Conservation (phyloP, 768 basidiomycete species). For the Phanerodontia chrysosporium region DNA sequence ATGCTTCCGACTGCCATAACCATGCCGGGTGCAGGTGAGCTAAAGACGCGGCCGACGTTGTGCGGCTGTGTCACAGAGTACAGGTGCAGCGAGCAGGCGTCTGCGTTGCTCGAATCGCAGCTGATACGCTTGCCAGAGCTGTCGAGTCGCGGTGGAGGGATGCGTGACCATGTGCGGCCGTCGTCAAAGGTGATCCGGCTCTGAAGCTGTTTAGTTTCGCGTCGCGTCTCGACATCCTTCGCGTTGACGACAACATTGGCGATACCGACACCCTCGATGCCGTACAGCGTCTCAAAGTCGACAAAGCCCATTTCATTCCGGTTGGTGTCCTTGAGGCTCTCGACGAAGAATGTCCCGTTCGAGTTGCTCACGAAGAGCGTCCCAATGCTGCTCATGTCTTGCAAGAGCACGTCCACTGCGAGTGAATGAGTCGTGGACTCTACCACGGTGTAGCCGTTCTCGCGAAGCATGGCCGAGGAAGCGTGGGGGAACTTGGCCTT, state of each 20-base stretch:
- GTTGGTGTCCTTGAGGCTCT: constrained; percentile 90
- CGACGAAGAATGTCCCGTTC: constrained; percentile 92
- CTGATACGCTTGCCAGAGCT: constrained; percentile 53
- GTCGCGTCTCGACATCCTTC: constrained; percentile 73
- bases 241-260: constrained; percentile 86
- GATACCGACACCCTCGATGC: constrained; percentile 86
- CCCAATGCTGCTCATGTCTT: constrained; percentile 64
- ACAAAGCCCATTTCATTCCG: constrained; percentile 85
- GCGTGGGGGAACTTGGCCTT: constrained; percentile 92
- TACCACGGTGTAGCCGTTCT: constrained; percentile 95
- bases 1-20: constrained; percentile 96
- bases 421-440: constrained; percentile 92
- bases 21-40: constrained; percentile 89
- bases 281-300: constrained; percentile 87
- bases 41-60: constrained; percentile 93
- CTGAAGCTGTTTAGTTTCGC: constrained; percentile 66
- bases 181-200: constrained; percentile 90
- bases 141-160: constrained; percentile 57
- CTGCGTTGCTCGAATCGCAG: constrained; percentile 60
- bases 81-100: constrained; percentile 80
- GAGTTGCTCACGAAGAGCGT: constrained; percentile 95
- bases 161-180: constrained; percentile 73
- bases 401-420: constrained; percentile 87
- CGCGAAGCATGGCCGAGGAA: constrained; percentile 68
- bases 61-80: constrained; percentile 91